Evolutionary conservation across 2,329 filamentous ascomycete species (phyloP).

Genomic region (Laburnicola sp.): DNA sequence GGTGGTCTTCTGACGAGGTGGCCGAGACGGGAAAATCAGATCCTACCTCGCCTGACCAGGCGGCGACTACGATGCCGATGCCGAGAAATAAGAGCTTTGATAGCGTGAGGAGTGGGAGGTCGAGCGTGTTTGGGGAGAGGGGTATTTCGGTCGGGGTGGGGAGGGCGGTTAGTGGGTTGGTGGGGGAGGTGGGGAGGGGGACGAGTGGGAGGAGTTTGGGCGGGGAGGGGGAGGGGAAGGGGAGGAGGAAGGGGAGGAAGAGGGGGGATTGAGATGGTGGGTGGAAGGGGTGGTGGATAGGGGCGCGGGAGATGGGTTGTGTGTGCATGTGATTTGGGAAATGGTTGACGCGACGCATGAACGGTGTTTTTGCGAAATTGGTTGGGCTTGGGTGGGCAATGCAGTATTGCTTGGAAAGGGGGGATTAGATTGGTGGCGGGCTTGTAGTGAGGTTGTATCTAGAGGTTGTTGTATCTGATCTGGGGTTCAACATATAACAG

Average conservation of each 20-base stretch:
- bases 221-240: slow-evolving; percentile 9
- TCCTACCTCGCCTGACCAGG: slow-evolving; percentile 21
- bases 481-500: too few species aligned
- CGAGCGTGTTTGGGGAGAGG: slow-evolving; percentile 34
- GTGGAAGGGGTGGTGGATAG: too few species aligned
- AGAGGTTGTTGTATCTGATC: too few species aligned
- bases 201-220: slow-evolving; percentile 24
- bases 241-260: slow-evolving; percentile 12
- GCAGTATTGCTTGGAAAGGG: too few species aligned
- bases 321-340: too few species aligned
- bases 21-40: slow-evolving; percentile 35
- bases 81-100: slow-evolving; percentile 27
- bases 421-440: too few species aligned
- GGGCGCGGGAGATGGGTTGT: too few species aligned
- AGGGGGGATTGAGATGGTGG: background rate
- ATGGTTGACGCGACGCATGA: too few species aligned
- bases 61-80: slow-evolving; percentile 8
- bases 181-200: slow-evolving; percentile 27
- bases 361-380: too few species aligned
- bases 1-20: slow-evolving; percentile 46
- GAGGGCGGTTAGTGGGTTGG: slow-evolving; percentile 37
- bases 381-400: too few species aligned
- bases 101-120: slow-evolving; percentile 28
- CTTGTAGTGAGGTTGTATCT: too few species aligned
- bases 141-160: slow-evolving; percentile 40